phyloP scores from a whole-genome alignment of 2,329 filamentous ascomycete genomes.

The Emergomyces pasteurianus region DNA sequence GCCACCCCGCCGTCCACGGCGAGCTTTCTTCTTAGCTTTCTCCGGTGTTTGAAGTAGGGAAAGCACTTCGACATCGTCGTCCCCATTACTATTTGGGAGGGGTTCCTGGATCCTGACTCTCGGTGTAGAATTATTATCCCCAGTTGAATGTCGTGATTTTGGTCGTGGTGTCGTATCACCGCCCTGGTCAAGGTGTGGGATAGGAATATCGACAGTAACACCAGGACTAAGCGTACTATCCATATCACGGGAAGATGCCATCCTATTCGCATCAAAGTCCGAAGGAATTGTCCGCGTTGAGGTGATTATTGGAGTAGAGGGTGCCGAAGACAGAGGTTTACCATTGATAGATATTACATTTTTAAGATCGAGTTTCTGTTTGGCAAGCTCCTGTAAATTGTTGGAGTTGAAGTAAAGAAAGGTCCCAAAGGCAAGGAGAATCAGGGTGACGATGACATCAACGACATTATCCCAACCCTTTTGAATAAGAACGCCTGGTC shows the following conservation, averaged over 20 bases:
- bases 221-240: constrained; percentile 10
- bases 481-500: constrained; percentile 32
- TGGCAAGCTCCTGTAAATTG: constrained; percentile 29
- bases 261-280: background rate
- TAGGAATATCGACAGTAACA: constrained; percentile 22
- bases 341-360: constrained; percentile 32
- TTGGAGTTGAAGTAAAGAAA: constrained; percentile 34
- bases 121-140: constrained; percentile 14
- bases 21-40: constrained; percentile 55
- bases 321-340: constrained; percentile 24
- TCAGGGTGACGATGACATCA: constrained; percentile 32
- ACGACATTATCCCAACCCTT: constrained; percentile 35
- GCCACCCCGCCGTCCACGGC: constrained; percentile 60
- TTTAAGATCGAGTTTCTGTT: constrained; percentile 34
- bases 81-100: constrained; percentile 21
- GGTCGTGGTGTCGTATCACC: constrained; percentile 21
- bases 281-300: constrained; percentile 8
- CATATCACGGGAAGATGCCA: constrained; percentile 4
- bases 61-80: constrained; percentile 23
- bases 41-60: constrained; percentile 20
- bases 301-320: constrained; percentile 25
- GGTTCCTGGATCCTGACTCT: constrained; percentile 31
- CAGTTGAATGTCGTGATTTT: constrained; percentile 13
- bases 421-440: constrained; percentile 28
- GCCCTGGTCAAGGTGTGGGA: constrained; percentile 13